Evolutionary conservation across 2,329 filamentous ascomycete genomes (phyloP), one percentile per base, ranked within the genome.

Genomic region (Cercospora nicotianae): DNA sequence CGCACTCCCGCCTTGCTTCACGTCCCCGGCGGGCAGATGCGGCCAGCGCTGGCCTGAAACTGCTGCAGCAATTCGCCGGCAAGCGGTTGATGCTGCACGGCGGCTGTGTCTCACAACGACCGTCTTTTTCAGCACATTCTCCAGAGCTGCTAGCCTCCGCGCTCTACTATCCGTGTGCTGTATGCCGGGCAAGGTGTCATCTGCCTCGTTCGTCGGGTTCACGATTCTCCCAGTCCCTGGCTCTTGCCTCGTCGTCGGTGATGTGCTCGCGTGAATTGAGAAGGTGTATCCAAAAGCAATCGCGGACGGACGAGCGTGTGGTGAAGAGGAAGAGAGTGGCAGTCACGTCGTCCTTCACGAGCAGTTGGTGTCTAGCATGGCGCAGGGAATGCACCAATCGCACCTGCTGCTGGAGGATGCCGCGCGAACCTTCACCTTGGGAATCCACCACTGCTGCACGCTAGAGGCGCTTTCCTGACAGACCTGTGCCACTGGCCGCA

Each of bases 401-500:
- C 42, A 18, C n/a, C 42, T 48, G 45, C 45, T 20, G 45, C 18
- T 48, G 45, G 45, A 48, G 45, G 13, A 48, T 20, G 45, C 45
- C 45, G 45, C 45, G n/a, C 45, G 45, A 48, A 48, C 45, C 45
- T 48, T 48, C 45, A 48, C n/a, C 45, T 18, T 48, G 18, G 45
- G 45, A 48, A 48, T 20, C n/a, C 45, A 48, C n/a, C 45, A 57
- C 26, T 20, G 18, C 48, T 26, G 23, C 48, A 53, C 48, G 23
- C 51, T 55, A 26, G 51, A 57, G 12, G 51, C 51, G 51, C 51
- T 30, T 57, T 57, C 31, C 51, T 57, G 53, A 57, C 53, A 55
- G 23, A 36, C 33, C 33, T 36, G 33, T 13, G 33, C 33, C 33
- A 48, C 45, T 48, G 18, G 45, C 45, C 18, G 45, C 45, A 48